Base-by-base conservation (phyloP, 495 filamentous ascomycete species). In the Wilcoxina mikolae region DNA sequence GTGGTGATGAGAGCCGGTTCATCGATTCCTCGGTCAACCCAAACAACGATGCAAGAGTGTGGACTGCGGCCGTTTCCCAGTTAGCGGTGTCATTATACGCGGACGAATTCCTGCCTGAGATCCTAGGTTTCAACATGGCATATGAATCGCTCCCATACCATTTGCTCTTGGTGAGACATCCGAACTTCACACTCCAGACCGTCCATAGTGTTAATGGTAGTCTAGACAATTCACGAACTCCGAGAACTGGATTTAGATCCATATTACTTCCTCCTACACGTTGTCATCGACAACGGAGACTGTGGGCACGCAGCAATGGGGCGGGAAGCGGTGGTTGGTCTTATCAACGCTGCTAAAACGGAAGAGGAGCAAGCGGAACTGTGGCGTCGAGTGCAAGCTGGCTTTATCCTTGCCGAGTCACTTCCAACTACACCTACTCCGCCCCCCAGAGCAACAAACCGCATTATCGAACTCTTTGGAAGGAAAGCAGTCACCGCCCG, bases 191-290 rank as follows among this genome's bases (percentile, higher is more conserved):
- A 3, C 1, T 39, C 35, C 20, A 39, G 15, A 12, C 15, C 35
- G 15, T 18, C 35, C 4, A 39, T 5, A 5, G 20, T 39, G 4
- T 18, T 39, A 39, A 39, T 5, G 20, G n/a, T 15, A 39, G 2
- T 15, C 15, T 18, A 39, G n/a, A 70, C 68, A 4, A 57, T 68
- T 11, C 64, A 69, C 35, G 74, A 77, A 56, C 56, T 76, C 22
- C 56, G 58, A 31, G 75, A 73, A 53, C 46, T 76, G 31, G 56
- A 59, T 15, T 46, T 76, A n/a, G 60, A 72, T 53, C 54, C 70
- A 3, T 73, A 73, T 28, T 77, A 75, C 54, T 77, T 76, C 60
- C 56, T 73, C 45, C 62, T 77, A 5, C 74, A 77, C 60, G 59
- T 76, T 25, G 67, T 70, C 17, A 76, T 77, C 43, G 75, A 76